phyloP scores from a whole-genome alignment of 306 rosid genomes.

The Cicer yamashitae region DNA sequence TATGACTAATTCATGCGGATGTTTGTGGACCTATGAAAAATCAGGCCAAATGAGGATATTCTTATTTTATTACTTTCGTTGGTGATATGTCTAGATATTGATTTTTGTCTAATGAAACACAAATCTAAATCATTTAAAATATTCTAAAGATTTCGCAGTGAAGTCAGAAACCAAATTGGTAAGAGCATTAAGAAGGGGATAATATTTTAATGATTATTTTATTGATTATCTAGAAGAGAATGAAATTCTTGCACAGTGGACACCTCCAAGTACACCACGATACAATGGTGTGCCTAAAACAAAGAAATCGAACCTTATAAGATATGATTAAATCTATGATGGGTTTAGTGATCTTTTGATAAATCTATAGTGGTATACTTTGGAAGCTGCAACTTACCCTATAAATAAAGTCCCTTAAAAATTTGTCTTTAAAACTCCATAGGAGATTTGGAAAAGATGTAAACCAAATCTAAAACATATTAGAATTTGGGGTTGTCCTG shows the following conservation, averaged over 20 bases:
- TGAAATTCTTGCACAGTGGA: background rate
- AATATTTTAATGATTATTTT: background rate
- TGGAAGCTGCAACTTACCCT: background rate
- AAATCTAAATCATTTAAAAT: background rate
- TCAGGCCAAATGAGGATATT: background rate
- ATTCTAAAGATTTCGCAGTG: background rate
- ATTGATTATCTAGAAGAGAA: background rate
- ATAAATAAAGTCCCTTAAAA: constrained; percentile 17
- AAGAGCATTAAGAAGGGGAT: background rate
- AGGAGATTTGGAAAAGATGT: constrained; percentile 21
- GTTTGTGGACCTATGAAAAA: background rate
- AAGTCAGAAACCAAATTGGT: background rate
- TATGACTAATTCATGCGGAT: background rate
- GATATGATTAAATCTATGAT: background rate
- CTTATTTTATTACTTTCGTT: background rate
- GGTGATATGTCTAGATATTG: constrained; percentile 20
- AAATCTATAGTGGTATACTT: constrained; percentile 8
- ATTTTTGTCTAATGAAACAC: background rate
- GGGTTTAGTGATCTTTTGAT: background rate
- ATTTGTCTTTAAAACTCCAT: constrained; percentile 3
- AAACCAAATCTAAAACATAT: constrained; percentile 6
- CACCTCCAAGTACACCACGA: background rate
- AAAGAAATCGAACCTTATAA: background rate
- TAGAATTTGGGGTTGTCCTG: background rate
- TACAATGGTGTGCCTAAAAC: background rate